Base-by-base conservation (phyloP, 2,329 filamentous ascomycete species). In the Monosporascus sp. region DNA sequence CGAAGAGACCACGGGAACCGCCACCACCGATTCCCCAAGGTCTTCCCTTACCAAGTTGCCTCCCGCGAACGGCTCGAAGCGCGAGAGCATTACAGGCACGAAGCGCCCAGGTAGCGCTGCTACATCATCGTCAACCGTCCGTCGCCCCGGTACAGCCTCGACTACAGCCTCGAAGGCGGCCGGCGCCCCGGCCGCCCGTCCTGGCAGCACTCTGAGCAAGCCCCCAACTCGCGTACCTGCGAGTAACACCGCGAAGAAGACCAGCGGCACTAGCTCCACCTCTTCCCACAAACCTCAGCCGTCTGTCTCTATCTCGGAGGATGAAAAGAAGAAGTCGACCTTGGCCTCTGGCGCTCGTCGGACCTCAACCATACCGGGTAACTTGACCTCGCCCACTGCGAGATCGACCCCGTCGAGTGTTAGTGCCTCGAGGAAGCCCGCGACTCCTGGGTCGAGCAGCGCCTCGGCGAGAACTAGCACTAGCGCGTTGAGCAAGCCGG, bases 241-340 rank as follows among this genome's bases (percentile, higher is more conserved):
- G 1, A 69, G 69, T 19, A 60, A 65, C n/a, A 59, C 69, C 24
- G 63, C 71, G 41, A 71, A 70, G 50, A 66, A 58, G 61, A 68
- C 57, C 62, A 68, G 56, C 63, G 68, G 36, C 61, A 69, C 46
- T 61, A 67, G 73, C 37, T 67, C 75, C 4, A 61, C 69, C n/a
- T 62, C 72, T 40, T 72, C 65, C 57, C 77, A 80, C 64, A 73
- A 69, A 57, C 73, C 76, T 47, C 75, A 74, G n/a, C 70, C 76
- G 50, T 79, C 77, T 55, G 72, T 74, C 49, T 79, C 77, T 55
- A 72, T 74, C 49, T 77, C 76, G 52, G 77, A 80, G 56, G 78
- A 80, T 59, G 78, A 80, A 54, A 66, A 65, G 57, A 77, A 73
- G 68, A 77, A 72, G 62, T 66, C 74, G 4, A 66, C 64, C 22